Base-by-base conservation (phyloP, 176 grass and related monocot species). In the Poa pratensis region DNA sequence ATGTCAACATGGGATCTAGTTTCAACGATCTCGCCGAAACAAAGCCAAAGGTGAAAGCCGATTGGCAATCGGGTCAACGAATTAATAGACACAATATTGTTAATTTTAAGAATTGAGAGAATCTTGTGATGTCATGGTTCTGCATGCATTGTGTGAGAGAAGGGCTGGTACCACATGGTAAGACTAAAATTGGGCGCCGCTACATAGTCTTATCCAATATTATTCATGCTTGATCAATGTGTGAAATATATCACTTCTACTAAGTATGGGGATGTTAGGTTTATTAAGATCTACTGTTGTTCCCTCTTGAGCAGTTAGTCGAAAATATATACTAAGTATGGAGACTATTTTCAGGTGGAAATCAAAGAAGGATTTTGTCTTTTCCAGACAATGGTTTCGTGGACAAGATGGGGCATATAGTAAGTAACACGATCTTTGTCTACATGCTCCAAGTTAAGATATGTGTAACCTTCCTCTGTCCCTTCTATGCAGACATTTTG, bases 371-470 rank as follows among this genome's bases (percentile, higher is more conserved):
- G 96, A 95, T 86, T 98, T 98, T 90, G 63, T 98, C 77, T 95
- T 98, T 59, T 98, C 96, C 8, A 88, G 96, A 75, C 89, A 92
- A 79, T 98, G 96, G 96, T 89, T 95, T 80, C 93, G 54, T 48
- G 89, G 91, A 74, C 96, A 95, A 90, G 96, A 98, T 79, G 93
- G 91, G 43, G 88, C 93, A 63, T 98, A 98, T 85, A 95, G 96
- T 98, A 90, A 95, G 89, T 77, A 83, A 80, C 39, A 51, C 16
- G 30, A 58, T 80, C 40, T 66, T 76, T 79, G 74, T 61, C 82
- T 30, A 74, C 46, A 74, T 30, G 26, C 28, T 74, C 45, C 50
- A 52, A 74, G 37, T 79, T 83, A 30, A 75, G 84, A 66, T 83
- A 34, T 52, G 83, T 79, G 3, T 63, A 73, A 37, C 5, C 0